These are phyloP conservation scores for Speleostelium caveatum DNA, from an alignment of 78 protist species.

Conservation along the genomic window DNA sequence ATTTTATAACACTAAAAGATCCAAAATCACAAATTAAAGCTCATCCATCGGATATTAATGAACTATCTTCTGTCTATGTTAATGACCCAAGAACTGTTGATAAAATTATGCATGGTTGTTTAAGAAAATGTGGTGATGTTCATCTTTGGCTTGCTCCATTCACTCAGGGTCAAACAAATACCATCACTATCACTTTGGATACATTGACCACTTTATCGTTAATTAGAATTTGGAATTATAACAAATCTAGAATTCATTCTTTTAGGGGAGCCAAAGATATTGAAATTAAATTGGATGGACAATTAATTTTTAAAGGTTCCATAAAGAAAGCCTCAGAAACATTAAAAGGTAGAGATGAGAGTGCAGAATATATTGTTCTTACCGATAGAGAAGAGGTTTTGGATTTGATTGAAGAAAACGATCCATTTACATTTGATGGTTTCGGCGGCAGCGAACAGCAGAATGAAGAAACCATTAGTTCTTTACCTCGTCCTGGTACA, in stretches of 20 bases:
- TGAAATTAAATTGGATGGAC: slow-evolving; percentile 76
- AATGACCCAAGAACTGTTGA: slow-evolving; percentile 84
- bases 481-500: not conserved
- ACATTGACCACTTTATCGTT: slow-evolving; percentile 20
- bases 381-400: slow-evolving; percentile 40
- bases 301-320: slow-evolving; percentile 82
- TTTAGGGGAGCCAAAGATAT: slow-evolving; percentile 78
- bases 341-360: slow-evolving; percentile 34
- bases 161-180: slow-evolving; percentile 58
- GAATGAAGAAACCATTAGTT: not conserved
- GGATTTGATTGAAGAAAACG: slow-evolving; percentile 55
- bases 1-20: slow-evolving; percentile 41
- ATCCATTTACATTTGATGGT: slow-evolving; percentile 39
- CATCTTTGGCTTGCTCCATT: slow-evolving; percentile 92
- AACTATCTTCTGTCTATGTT: slow-evolving; percentile 33
- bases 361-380: slow-evolving; percentile 71
- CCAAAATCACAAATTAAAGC: slow-evolving; percentile 61
- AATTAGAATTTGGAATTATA: slow-evolving; percentile 91
- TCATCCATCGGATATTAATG: slow-evolving; percentile 78
- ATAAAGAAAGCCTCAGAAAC: slow-evolving; percentile 78
- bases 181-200: slow-evolving; percentile 60
- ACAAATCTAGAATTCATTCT: slow-evolving; percentile 84
- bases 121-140: slow-evolving; percentile 88
- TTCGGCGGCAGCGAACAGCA: not conserved
- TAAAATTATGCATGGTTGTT: slow-evolving; percentile 78